Base-by-base conservation (phyloP, 192 early-diverging fungal species). In the Coemansia sp. region DNA sequence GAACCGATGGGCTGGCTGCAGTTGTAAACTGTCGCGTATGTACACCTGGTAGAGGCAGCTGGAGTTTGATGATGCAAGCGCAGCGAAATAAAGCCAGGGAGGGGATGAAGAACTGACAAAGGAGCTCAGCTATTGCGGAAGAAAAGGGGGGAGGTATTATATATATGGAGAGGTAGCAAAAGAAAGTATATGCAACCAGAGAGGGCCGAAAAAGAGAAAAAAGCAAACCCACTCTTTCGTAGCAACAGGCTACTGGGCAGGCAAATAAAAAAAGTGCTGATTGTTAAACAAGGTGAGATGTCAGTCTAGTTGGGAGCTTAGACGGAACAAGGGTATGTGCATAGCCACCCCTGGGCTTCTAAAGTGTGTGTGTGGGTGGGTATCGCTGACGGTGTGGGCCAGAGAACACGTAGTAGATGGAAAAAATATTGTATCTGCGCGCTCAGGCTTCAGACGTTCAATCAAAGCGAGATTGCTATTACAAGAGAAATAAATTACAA, bases 241-340 rank as follows among this genome's bases (percentile, higher is more conserved):
- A 26, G 23, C 23, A 26, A 26, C 23, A 26, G 23, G 23, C 12
- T n/a, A 20, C 40, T 26, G 51, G 43, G 45, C 32, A 26, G 17
- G 17, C 41, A n/a, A 42, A 18, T 18, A 47, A 10, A 40, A 40
- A 39, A 6, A 43, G 32, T 9, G 65, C 32, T 57, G 58, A 57
- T 69, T 61, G 66, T 62, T 62, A 62, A 41, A 60, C 28, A 60
- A 58, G 60, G 41, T 62, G 41, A 62, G 66, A 69, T 62, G 66
- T 69, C 66, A 62, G 56, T 66, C 40, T 56, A 53, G 39, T 38
- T 26, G 23, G n/a, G 56, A 59, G 64, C 64, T 60, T 30, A 37
- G 26, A 28, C 37, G 64, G 34, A 45, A 42, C 36, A 36, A 26
- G 65, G 41, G 55, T 30, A 56, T 45, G 55, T 30, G 55, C 56